A percentile compares a stretch with the other conserved stretches of the same genome.
phyloP scores from a whole-genome alignment of 2,329 filamentous ascomycete species.

The Penicillium sp. region DNA sequence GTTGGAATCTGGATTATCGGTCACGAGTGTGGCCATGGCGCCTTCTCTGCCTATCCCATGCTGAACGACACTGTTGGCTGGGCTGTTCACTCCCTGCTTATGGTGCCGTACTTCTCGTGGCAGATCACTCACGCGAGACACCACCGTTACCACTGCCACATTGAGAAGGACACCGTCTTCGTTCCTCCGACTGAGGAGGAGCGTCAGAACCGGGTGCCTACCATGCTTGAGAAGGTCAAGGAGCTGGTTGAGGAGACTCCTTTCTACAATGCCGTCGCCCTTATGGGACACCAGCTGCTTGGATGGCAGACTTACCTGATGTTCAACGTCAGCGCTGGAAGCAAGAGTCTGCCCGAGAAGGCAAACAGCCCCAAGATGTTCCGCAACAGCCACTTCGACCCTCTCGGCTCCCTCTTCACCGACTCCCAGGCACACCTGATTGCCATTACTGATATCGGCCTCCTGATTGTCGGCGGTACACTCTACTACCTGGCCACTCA shows the following conservation, averaged over 20 bases:
- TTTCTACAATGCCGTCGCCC: conserved; percentile 52
- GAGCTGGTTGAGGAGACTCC: conserved; percentile 61
- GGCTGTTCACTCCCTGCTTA: conserved; percentile 63
- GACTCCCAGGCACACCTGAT: conserved; percentile 59
- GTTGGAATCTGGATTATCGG: conserved; percentile 26
- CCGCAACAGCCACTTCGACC: conserved; percentile 58
- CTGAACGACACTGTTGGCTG: conserved; percentile 66
- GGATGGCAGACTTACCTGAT: conserved; percentile 67
- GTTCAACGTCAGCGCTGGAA: conserved; percentile 57
- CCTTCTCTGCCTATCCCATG: conserved; percentile 58
- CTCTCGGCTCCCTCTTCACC: conserved; percentile 62
- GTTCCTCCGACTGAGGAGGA: conserved; percentile 53
- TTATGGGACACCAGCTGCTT: conserved; percentile 63
- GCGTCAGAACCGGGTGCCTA: conserved; percentile 39
- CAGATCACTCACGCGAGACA: conserved; percentile 70
- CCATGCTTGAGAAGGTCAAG: conserved; percentile 52
- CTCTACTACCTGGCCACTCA: conserved; percentile 57
- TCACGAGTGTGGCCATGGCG: conserved; percentile 71
- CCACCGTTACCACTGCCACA: conserved; percentile 67
- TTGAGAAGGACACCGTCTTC: conserved; percentile 67
- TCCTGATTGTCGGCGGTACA: conserved; percentile 51
- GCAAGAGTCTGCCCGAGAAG: conserved; percentile 22
- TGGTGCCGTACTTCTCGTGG: conserved; percentile 73
- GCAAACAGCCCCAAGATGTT: conserved; percentile 13
- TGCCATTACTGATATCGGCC: conserved; percentile 61